These are phyloP conservation scores for Penicillium ochrochloron DNA, from an alignment of 495 filamentous ascomycete species.

Conservation along the genomic window DNA sequence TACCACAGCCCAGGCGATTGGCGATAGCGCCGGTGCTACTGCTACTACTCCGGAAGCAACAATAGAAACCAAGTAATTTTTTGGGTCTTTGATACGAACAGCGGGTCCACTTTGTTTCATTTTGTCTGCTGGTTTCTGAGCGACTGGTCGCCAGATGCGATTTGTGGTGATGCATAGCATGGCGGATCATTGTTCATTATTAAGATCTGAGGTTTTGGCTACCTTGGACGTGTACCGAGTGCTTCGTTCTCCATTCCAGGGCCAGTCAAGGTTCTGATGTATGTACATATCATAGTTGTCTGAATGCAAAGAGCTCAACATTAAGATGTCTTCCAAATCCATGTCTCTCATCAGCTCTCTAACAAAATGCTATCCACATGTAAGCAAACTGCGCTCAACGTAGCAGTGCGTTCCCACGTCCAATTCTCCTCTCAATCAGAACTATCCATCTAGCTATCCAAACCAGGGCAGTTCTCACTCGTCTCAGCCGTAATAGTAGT, in stretches of 20 bases:
- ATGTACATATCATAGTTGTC: neutral
- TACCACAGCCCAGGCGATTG: neutral
- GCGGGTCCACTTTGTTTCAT: neutral
- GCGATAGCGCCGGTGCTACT: neutral
- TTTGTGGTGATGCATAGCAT: slow-evolving; percentile 9
- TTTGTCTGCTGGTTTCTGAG: no score
- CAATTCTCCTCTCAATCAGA: neutral
- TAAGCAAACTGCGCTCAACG: neutral
- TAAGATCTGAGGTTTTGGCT: slow-evolving; percentile 9
- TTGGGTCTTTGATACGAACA: neutral
- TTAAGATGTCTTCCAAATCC: neutral
- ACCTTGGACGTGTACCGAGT: neutral
- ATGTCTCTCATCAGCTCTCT: neutral
- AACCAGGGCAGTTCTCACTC: slow-evolving; percentile 31
- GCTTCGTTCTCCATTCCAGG: neutral
- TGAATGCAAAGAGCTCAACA: neutral
- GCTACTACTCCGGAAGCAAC: neutral
- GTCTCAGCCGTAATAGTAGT: slow-evolving; percentile 19
- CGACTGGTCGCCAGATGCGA: neutral
- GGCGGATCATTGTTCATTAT: neutral
- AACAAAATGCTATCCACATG: neutral
- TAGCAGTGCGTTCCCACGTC: neutral
- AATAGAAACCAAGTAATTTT: slow-evolving; percentile 9
- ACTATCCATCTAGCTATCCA: slow-evolving; percentile 22
- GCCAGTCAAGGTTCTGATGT: neutral